Conservation (phyloP, 2,329 filamentous ascomycete species). For the Colletotrichum sojae region DNA sequence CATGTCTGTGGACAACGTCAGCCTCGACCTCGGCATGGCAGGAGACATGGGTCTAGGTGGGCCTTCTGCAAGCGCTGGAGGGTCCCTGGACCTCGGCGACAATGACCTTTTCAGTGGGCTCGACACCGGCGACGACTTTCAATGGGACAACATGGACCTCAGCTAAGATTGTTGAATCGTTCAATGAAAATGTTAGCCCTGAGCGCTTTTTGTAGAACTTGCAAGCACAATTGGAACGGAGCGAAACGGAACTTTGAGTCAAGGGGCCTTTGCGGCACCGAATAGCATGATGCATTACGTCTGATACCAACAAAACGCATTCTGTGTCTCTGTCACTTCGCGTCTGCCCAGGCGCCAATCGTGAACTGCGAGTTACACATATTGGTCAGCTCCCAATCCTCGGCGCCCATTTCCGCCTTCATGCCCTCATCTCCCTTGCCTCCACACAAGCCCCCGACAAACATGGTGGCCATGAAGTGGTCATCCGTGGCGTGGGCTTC, state of each 20-base stretch:
- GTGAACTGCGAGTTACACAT: slow-evolving; percentile 76
- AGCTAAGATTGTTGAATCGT: slow-evolving; percentile 13
- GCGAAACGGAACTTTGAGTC: not conserved
- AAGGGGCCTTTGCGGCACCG: not conserved
- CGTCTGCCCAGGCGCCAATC: slow-evolving; percentile 56
- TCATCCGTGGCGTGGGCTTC: slow-evolving; percentile 80
- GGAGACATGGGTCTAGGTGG: slow-evolving; percentile 56
- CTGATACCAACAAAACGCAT: slow-evolving; percentile 34
- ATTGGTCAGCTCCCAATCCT: slow-evolving; percentile 77
- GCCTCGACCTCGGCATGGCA: slow-evolving; percentile 62
- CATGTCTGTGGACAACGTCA: slow-evolving; percentile 57
- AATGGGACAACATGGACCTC: slow-evolving; percentile 56
- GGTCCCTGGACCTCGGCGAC: slow-evolving; percentile 54
- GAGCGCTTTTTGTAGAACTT: not conserved
- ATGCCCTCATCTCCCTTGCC: slow-evolving; percentile 60
- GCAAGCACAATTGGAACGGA: not conserved
- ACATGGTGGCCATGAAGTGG: slow-evolving; percentile 77
- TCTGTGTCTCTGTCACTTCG: slow-evolving; percentile 19
- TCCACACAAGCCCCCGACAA: slow-evolving; percentile 71
- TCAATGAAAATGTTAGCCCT: not conserved
- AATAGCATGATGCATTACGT: slow-evolving; percentile 15
- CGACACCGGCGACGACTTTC: slow-evolving; percentile 61
- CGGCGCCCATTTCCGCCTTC: slow-evolving; percentile 63
- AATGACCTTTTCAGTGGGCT: slow-evolving; percentile 55
- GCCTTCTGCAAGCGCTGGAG: slow-evolving; percentile 51